Base-by-base conservation (phyloP, 768 basidiomycete species). In the Lactarius sp. region DNA sequence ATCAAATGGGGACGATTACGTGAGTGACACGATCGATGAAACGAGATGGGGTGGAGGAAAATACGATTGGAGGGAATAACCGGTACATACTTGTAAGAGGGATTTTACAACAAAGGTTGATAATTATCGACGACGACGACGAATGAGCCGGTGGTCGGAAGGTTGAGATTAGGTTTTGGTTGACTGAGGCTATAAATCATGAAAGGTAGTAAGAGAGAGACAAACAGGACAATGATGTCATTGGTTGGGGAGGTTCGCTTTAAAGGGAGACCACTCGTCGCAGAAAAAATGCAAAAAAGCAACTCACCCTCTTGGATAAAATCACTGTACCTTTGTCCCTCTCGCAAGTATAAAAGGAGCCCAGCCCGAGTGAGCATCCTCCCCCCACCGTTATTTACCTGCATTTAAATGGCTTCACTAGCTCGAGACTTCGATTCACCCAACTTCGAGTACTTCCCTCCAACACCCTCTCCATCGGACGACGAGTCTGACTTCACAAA, bases 401-500 rank as follows among this genome's bases (percentile, higher is more conserved):
- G 5, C 53, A 7, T 41, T 14, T 44, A 16, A 54, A 68, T 68
- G 67, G 46, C 67, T 6, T 60, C 65, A 46, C 55, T 52, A 65
- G 66, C 52, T 60, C 52, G 47, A 33, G 51, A 62, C 37, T 53
- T 67, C 36, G 62, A 68, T 39, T 63, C 66, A 58, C 56, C 68
- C 52, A 51, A 61, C 54, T 65, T 69, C 60, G 70, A 71, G 52
- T 76, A 76, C 69, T 76, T 76, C 61, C 75, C 78, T 52, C 75
- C 70, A 10, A 74, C 76, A 0, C 74, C 74, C 7, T 67, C 72
- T 33, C 47, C 64, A 7, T 70, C 71, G 13, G 70, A 72, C 69
- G 69, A 61, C 61, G 57, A 62, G 49, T 27, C 13, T 27, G 66
- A 61, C 33, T 34, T 50, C 8, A 51, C 59, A 57, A 56, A 50